These are phyloP conservation scores for Protostelium mycophagum DNA, from an alignment of 78 protist genomes.

Conservation along the genomic window DNA sequence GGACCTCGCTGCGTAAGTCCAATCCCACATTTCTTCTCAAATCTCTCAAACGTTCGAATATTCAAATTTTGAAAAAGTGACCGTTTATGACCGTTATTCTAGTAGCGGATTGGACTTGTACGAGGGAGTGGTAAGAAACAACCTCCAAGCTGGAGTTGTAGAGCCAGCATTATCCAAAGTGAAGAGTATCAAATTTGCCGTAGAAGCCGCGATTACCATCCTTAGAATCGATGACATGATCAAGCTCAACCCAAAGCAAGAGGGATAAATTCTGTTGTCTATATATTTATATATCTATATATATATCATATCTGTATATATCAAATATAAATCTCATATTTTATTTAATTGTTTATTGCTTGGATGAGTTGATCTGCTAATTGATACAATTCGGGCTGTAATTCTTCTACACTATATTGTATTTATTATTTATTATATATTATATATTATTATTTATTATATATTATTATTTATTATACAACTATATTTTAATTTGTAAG, in stretches of 20 bases:
- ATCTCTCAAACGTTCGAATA: conserved; percentile 11
- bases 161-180: conserved; percentile 97
- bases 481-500: no score
- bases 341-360: no score
- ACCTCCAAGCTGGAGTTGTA: conserved; percentile 93
- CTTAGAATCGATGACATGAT: conserved; percentile 96
- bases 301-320: no score
- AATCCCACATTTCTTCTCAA: background rate
- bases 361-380: no score
- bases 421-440: no score
- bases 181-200: conserved; percentile 94
- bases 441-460: no score
- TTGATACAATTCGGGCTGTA: no score
- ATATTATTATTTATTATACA: no score
- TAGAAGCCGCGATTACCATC: conserved; percentile 98
- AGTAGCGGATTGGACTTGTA: conserved; percentile 80
- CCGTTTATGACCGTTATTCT: background rate
- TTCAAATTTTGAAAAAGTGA: background rate
- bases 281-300: no score
- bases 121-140: conserved; percentile 78
- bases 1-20: background rate
- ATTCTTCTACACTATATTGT: no score
- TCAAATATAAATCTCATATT: no score
- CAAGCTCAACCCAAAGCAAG: conserved; percentile 69
- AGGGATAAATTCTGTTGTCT: conserved; percentile 23